phyloP scores from a whole-genome alignment of 352 stramenopile genomes.

The Phytophthora parvispora region DNA sequence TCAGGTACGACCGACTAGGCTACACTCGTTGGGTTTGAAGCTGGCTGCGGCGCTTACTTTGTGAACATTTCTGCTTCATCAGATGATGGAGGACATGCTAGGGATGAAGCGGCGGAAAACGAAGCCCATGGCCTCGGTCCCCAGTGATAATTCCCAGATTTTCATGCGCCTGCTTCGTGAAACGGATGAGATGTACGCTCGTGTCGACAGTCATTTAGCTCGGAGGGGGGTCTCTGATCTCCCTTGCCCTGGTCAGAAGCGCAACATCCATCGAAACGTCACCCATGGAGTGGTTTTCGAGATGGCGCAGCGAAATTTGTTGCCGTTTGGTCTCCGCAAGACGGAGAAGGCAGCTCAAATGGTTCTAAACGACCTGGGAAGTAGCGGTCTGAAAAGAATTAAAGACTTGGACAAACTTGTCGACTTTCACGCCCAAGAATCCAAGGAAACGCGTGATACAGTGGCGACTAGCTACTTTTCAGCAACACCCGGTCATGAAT shows the following conservation, averaged over 20 bases:
- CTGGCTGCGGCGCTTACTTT: too few species aligned
- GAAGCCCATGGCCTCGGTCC: neutral
- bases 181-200: slow-evolving; percentile 16
- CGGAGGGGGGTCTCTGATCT: slow-evolving; percentile 9
- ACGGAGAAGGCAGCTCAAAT: slow-evolving; percentile 3
- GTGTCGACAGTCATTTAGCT: slow-evolving; percentile 17
- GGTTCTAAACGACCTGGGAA: slow-evolving; percentile 7
- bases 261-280: slow-evolving; percentile 6
- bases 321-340: slow-evolving; percentile 25
- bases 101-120: slow-evolving; percentile 12
- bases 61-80: neutral
- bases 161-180: slow-evolving; percentile 28
- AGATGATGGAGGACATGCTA: slow-evolving; percentile 23
- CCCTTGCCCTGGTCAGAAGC: slow-evolving; percentile 24
- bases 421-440: slow-evolving; percentile 12
- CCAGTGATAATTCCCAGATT: slow-evolving; percentile 1
- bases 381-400: neutral
- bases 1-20: too few species aligned
- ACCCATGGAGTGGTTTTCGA: slow-evolving; percentile 29
- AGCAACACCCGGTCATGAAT: neutral
- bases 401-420: slow-evolving; percentile 3
- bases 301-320: slow-evolving; percentile 12
- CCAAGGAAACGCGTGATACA: slow-evolving; percentile 7
- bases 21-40: too few species aligned
- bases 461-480: slow-evolving; percentile 9